phyloP scores from a whole-genome alignment of 2,329 filamentous ascomycete genomes.

The Ascocoryne sarcoides region DNA sequence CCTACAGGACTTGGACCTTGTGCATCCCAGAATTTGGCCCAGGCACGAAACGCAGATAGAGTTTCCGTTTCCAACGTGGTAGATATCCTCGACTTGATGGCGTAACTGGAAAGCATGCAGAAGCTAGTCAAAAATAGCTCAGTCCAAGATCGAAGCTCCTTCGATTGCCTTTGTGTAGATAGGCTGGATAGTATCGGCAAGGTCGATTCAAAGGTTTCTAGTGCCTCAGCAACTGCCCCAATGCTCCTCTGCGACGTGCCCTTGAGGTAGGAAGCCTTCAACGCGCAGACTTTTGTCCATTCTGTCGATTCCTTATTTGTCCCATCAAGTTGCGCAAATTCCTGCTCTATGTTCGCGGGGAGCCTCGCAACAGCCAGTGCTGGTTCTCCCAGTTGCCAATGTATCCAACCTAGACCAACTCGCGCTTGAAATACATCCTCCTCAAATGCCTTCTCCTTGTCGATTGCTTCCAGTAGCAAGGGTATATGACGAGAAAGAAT shows the following conservation, averaged over 20 bases:
- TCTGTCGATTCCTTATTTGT: slow-evolving; percentile 46
- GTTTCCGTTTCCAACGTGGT: slow-evolving; percentile 44
- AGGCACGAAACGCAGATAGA: slow-evolving; percentile 52
- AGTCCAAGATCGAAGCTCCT: slow-evolving; percentile 68
- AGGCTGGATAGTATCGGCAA: slow-evolving; percentile 51
- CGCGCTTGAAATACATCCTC: slow-evolving; percentile 69
- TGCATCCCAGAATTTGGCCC: slow-evolving; percentile 60
- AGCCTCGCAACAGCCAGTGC: slow-evolving; percentile 50
- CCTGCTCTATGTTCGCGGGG: slow-evolving; percentile 52
- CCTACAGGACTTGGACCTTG: slow-evolving; percentile 37
- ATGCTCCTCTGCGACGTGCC: slow-evolving; percentile 51
- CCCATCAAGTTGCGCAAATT: slow-evolving; percentile 43
- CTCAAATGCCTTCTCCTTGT: slow-evolving; percentile 42
- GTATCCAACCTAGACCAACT: slow-evolving; percentile 76
- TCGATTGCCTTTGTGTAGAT: slow-evolving; percentile 43
- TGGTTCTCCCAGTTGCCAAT: slow-evolving; percentile 69
- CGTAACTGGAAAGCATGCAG: slow-evolving; percentile 59
- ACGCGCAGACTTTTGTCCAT: slow-evolving; percentile 75
- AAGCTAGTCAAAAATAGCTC: slow-evolving; percentile 69
- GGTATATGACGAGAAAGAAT: slow-evolving; percentile 22
- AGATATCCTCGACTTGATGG: slow-evolving; percentile 42
- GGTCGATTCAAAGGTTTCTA: slow-evolving; percentile 57
- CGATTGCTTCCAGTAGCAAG: slow-evolving; percentile 46
- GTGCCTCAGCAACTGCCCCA: slow-evolving; percentile 46
- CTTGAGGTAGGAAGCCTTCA: slow-evolving; percentile 72